Evolutionary conservation across 345 rosid genomes (phyloP).

Genomic region (Camelina hispida): DNA sequence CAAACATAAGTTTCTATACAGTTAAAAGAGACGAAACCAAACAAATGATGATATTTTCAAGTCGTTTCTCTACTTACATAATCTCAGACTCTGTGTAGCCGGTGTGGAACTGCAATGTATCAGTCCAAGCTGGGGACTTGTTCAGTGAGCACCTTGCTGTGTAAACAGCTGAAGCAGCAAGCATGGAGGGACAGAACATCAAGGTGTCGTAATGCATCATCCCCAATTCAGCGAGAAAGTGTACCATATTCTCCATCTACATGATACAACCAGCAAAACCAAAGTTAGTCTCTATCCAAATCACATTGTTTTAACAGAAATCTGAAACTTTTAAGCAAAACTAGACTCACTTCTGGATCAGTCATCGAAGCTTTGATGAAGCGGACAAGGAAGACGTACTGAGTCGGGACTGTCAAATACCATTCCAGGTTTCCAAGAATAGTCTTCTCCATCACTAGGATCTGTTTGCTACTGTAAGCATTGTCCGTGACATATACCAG

Average conservation of each 20-base stretch:
- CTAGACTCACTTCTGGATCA: slow-evolving; percentile 56
- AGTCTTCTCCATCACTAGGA: slow-evolving; percentile 80
- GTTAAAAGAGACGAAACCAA: not conserved
- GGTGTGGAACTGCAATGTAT: slow-evolving; percentile 70
- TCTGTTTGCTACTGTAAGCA: slow-evolving; percentile 75
- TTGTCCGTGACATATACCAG: slow-evolving; percentile 85
- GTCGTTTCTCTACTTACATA: slow-evolving; percentile 45
- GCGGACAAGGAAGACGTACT: slow-evolving; percentile 79
- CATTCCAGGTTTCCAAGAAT: slow-evolving; percentile 77
- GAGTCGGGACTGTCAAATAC: slow-evolving; percentile 86
- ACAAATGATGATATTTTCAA: not conserved
- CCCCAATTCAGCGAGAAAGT: slow-evolving; percentile 78
- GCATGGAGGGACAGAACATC: slow-evolving; percentile 60
- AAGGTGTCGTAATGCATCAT: slow-evolving; percentile 64
- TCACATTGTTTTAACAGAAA: not conserved
- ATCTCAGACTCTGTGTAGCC: slow-evolving; percentile 70
- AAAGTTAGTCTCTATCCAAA: slow-evolving; percentile 15
- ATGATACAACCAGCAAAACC: slow-evolving; percentile 11
- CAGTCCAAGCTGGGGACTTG: slow-evolving; percentile 72
- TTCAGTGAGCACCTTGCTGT: slow-evolving; percentile 79
- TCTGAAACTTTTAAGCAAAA: not conserved
- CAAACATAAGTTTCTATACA: not conserved
- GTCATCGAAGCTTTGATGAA: slow-evolving; percentile 76
- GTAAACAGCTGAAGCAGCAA: slow-evolving; percentile 93
- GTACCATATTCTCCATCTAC: slow-evolving; percentile 79